Evolutionary conservation across 108 stramenopile species (phyloP), one percentile per base, ranked within the genome.

Genomic region (Mediolabrus comicus): DNA sequence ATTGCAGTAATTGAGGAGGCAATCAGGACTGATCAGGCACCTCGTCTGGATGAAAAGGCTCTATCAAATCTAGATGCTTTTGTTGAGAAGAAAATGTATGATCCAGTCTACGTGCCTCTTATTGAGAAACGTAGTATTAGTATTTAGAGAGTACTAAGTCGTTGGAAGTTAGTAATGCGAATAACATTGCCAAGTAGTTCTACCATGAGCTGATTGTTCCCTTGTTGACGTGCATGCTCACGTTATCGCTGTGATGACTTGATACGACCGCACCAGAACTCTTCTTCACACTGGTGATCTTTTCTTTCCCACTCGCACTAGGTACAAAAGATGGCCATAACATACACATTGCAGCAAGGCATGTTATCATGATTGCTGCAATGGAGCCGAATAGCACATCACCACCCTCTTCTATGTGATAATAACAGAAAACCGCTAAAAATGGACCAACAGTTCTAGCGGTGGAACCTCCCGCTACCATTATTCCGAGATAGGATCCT

Each of bases 1-100:
- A 79, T 88, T 7, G 92, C 91, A n/a, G 95, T 97, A 6, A 85
- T 94, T 25, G 81, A 92, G 59, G 91, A 94, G 71, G 97, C 95
- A 2, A 72, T 91, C 8, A 66, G 82, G 29, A 86, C 87, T 8
- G 92, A 90, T 27, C 62, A 89, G 29, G 88, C 91, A 16, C 84
- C 89, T 3, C 88, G 80, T 46, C 54, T 91, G 14, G 64, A 46
- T 14, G 54, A 79, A 32, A 82, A 86, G 24, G 88, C 91, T 43
- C 60, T 78, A 19, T 54, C 38, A 4, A 75, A 92, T 76, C 71
- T 95, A 28, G 84, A 87, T 31, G 72, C 43, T 3, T 92, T 83
- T 72, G 88, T 95, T 4, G 63, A 74, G 13, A 72, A 62, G 35
- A 95, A 91, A 57, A 95, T 95, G 94, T 95, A 95, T 69, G 88